Evolutionary conservation across 2,329 filamentous ascomycete genomes (phyloP), one percentile per base, ranked within the genome.

Genomic region (Trichoderma gracile): DNA sequence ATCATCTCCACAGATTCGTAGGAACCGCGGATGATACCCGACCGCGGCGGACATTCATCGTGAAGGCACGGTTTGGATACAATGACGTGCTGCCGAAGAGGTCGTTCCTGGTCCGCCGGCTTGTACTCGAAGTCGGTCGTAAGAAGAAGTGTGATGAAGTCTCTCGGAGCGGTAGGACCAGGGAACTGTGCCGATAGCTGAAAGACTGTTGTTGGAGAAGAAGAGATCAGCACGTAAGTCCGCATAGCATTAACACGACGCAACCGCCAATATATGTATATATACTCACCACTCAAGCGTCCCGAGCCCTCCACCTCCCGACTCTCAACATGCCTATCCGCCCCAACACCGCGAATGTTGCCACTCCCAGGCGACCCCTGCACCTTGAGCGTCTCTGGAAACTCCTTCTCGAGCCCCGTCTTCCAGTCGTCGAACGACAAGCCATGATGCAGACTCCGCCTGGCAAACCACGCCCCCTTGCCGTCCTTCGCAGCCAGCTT

Each of bases 1-100:
- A 97, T 93, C 69, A 97, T 83, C 76, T 98, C 94, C 17, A 97
- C 89, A 1, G 91, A 96, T 78, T 97, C 93, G 71, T 97, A 98
- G 68, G 88, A 83, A 3, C 93, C 94, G 46, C 92, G 84, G 55
- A 97, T 91, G 73, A 89, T 94, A 17, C 91, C 91, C 65, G 85
- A 78, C 10, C 89, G 82, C 14, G 84, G 82, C 21, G 89, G 88
- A 40, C 90, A 89, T 65, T 92, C 86, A 0, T 89, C 87, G 73
- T 97, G 93, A 21, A 84, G 77, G 71, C 92, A 91, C 1, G 94
- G 94, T 75, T 90, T 93, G 2, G 93, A 97, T 3, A 97, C 85
- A 61, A 97, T 85, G 83, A 97, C 92, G 75, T 88, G 96, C 72
- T 93, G 90, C 67, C 90, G 86, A 76, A 76, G 33, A 5, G 66